Evolutionary conservation across 2,329 filamentous ascomycete species (phyloP).

Genomic region (Trichoderma sp.): DNA sequence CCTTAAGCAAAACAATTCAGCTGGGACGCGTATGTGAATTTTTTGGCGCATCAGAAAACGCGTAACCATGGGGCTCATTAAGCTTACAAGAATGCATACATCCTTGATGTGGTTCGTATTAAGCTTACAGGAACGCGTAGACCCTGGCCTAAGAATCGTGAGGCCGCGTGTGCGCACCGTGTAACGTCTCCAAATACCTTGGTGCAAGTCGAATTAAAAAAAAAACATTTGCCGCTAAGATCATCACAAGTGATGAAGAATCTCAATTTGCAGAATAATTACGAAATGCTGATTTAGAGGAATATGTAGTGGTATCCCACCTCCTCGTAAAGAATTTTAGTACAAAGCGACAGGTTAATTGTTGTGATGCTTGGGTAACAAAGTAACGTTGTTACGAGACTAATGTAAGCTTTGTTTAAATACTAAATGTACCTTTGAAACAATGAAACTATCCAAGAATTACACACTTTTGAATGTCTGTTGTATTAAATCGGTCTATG

Average conservation of each 20-base stretch:
- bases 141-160: not conserved
- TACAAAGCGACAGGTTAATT: not conserved
- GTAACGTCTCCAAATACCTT: not conserved
- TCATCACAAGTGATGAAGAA: not conserved
- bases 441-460: not conserved
- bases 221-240: not conserved
- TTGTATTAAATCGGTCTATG: not conserved
- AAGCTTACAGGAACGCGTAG: not conserved
- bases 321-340: too few species aligned
- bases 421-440: not conserved
- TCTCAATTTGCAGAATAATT: not conserved
- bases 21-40: not conserved
- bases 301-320: too few species aligned
- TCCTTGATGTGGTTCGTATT: not conserved
- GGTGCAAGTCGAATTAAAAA: too few species aligned
- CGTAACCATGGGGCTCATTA: not conserved
- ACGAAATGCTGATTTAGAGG: too few species aligned
- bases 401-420: not conserved
- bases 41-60: not conserved
- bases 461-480: not conserved
- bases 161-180: not conserved
- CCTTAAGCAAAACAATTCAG: not conserved
- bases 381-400: not conserved
- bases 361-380: not conserved
- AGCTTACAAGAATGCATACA: not conserved